Base-by-base conservation (phyloP, 2,329 filamentous ascomycete genomes). In the Hypoxylon sp. region DNA sequence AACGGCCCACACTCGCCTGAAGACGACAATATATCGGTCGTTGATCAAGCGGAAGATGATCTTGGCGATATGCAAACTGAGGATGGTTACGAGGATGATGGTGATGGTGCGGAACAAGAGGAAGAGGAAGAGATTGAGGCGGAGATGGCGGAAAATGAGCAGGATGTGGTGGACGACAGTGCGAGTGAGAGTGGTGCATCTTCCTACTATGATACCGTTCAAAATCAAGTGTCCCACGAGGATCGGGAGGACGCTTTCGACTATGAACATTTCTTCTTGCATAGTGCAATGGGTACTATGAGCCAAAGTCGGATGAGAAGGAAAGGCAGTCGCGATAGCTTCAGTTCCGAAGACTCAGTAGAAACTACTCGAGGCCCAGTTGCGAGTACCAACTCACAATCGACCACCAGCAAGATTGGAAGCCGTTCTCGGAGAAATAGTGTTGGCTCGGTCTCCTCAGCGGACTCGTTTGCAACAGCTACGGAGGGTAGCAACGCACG, bases 161-260 rank as follows among this genome's bases (percentile, higher is more conserved):
- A 81, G 57, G 77, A 80, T 37, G 74, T 78, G 6, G 76, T 77
- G 50, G 74, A 76, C 39, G 75, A 75, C 3, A 53, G 55, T 2
- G 82, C 83, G 21, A 91, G 89, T 72, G 89, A 92, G 71, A 88
- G 89, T 68, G 83, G 87, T 72, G 84, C 88, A 56, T 87, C 87
- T 11, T 81, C 89, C 5, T 90, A 91, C 72, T 87, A 90, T 71
- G 88, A 90, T 71, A 81, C 85, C 0, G 77, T 84, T 50, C 83
- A 87, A 58, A 84, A 87, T 54, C 85, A 86, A 7, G 80, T 91
- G 5, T 93, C 93, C 0, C 95, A 98, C 74, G 95, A 98, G 80
- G 94, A 97, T 77, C 91, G 95, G 19, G 90, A 94, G 70, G 95
- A 98, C 78, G 94, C 94, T 0, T 98, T 98, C 74, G 95, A 98